These are phyloP conservation scores for Ganoderma lucidum DNA, from an alignment of 1,284 basidiomycete genomes.

Conservation along the genomic window DNA sequence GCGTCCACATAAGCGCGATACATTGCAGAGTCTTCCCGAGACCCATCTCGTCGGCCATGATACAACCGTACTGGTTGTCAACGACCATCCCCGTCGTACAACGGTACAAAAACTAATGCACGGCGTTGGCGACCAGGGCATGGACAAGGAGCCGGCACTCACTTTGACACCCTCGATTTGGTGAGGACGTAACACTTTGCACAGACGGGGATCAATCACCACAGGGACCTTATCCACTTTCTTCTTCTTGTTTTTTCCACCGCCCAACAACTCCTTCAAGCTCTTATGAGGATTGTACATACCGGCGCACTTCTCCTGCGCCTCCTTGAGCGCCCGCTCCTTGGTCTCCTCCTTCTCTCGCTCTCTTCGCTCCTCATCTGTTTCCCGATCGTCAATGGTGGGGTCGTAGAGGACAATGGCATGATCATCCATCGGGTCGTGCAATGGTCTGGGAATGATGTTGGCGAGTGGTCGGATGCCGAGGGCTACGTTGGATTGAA, in stretches of 20 bases:
- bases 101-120: slow-evolving; percentile 86
- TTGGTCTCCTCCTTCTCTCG: slow-evolving; percentile 76
- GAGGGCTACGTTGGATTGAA: slow-evolving; percentile 79
- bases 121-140: slow-evolving; percentile 27
- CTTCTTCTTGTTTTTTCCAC: slow-evolving; percentile 73
- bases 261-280: slow-evolving; percentile 85
- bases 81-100: slow-evolving; percentile 95
- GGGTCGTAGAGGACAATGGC: slow-evolving; percentile 98
- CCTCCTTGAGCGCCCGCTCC: slow-evolving; percentile 69
- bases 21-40: slow-evolving; percentile 97
- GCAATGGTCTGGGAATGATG: slow-evolving; percentile 89
- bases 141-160: slow-evolving; percentile 32
- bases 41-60: slow-evolving; percentile 99
- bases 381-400: slow-evolving; percentile 92
- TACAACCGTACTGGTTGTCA: slow-evolving; percentile 94
- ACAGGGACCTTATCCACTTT: slow-evolving; percentile 89
- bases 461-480: slow-evolving; percentile 88
- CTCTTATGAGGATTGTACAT: slow-evolving; percentile 94
- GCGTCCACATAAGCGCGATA: slow-evolving; percentile 95
- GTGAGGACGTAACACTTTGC: slow-evolving; percentile 93
- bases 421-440: slow-evolving; percentile 98
- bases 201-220: slow-evolving; percentile 91
- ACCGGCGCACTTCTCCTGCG: slow-evolving; percentile 69
- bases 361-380: slow-evolving; percentile 81
- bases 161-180: slow-evolving; percentile 99